Evolutionary conservation across 2,329 filamentous ascomycete genomes (phyloP), one percentile per base, ranked within the genome.

Genomic region (Teratosphaeria gauchensis): DNA sequence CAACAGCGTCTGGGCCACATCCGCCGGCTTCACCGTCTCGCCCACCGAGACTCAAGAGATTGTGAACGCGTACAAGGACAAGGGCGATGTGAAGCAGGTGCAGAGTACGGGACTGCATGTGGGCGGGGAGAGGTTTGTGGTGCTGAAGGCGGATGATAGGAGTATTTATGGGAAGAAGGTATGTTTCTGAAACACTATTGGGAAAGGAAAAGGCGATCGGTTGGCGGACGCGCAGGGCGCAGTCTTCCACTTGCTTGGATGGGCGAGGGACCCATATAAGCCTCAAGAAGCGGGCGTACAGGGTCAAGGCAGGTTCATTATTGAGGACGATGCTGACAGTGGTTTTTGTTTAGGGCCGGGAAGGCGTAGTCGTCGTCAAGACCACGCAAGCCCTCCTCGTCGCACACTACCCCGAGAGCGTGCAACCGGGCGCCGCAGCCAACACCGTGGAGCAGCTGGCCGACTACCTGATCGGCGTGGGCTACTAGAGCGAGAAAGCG

Each of bases 81-180:
- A 78, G 66, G 76, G 82, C 59, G 80, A 81, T 63, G 78, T 82
- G 65, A 84, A 87, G 76, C 82, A 85, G 70, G 84, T 89, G 62
- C 86, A 86, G 68, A 76, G 79, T 56, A 85, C 86, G 24, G 92
- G 92, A 64, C 73, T 96, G 70, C 82, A 89, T 76, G 75, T 96
- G 68, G 85, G 76, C 54, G 88, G 88, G 64, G 84, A 87, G 72
- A 88, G 89, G 76, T 96, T 87, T 74, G 82, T 96, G 72, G 80
- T 87, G 71, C 81, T 89, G 73, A 85, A 83, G 72, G 84, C 86
- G 56, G 89, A 92, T 62, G 90, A 88, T 33, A 82, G 87, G 73
- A 87, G 84, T 77, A 76, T 95, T 68, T 95, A 95, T 76, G 89
- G 85, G 65, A 90, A 92, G 83, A 86, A 90, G 84, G 91, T 95